Base-by-base conservation (phyloP, 768 basidiomycete species). In the Leccinum uliginosum region DNA sequence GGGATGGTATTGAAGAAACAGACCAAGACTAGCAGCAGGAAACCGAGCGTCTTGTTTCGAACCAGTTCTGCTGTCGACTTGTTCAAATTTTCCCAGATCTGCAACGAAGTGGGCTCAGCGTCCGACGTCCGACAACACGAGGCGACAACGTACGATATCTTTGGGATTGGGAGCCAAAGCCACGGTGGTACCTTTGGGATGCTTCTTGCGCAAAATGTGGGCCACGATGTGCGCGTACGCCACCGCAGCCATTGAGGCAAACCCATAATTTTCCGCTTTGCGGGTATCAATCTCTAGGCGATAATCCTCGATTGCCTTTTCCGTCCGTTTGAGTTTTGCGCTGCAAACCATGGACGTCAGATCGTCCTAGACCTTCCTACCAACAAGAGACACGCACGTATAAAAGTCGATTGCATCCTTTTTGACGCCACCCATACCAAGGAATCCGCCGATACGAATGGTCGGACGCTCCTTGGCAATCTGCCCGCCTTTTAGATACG, bases 1-100 rank as follows among this genome's bases (percentile, higher is more conserved):
- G 97, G 97, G 10, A 96, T 77, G 34, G 94, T 98, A 77, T 99
- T 95, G 77, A 98, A 83, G 76, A 93, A 94, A 72, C 93, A 95
- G 49, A 98, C 84, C 29, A 84, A 65, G 21, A 80, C 75, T 53
- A 99, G 81, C 72, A 88, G 81, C 35, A 88, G 57, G 73, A 91
- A 90, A n/a, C 97, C 96, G 24, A 89, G 73, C 30, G 78, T 73
- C 64, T 79, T 82, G 71, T 89, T 88, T 38, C 85, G 80, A 24
- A 81, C 72, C 23, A 91, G 68, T 61, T 90, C 86, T 7, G 73
- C 79, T 17, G 87, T 78, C 2, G 86, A 82, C 66, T 83, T 84
- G 66, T 84, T 86, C 76, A 98, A 80, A 70, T 99, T 99, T 45
- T 80, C 74, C 97, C 97, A 99, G 50, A 98, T 85, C 89, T 91